A percentile compares a stretch with the other conserved stretches of the same genome.
phyloP scores from a whole-genome alignment of 306 rosid genomes.

The Sophora flavescens region DNA sequence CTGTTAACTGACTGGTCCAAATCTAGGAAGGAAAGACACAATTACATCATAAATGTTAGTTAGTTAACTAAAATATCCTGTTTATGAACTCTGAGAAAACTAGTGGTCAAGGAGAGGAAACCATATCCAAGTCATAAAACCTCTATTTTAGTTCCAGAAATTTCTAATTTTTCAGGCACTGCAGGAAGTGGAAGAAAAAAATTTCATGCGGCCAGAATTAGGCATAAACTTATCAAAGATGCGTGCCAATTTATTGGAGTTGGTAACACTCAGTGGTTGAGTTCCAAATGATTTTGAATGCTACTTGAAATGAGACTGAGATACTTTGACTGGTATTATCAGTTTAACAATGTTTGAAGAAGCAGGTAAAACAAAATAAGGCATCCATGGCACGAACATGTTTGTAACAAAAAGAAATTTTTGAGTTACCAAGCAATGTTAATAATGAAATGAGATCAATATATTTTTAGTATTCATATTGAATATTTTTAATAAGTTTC shows the following conservation, averaged over 20 bases:
- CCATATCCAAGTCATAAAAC: background rate
- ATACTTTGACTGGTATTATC: background rate
- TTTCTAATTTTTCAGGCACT: background rate
- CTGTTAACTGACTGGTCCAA: background rate
- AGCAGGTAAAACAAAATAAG: background rate
- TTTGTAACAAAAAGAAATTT: background rate
- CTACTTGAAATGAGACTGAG: background rate
- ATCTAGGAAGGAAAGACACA: constrained; percentile 9
- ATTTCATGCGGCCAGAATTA: background rate
- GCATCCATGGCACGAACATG: background rate
- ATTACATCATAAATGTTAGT: background rate
- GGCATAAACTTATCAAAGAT: background rate
- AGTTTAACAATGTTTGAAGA: background rate
- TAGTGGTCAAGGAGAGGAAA: constrained; percentile 8
- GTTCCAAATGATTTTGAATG: background rate
- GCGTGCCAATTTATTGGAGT: background rate
- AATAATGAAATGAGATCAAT: constrained; percentile 11
- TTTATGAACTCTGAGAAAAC: background rate
- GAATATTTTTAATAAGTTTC: background rate
- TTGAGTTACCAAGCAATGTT: background rate
- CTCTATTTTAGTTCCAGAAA: background rate
- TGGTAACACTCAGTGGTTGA: background rate
- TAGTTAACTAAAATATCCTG: background rate
- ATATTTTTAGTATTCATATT: background rate
- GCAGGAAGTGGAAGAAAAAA: background rate